Base-by-base conservation (phyloP, 768 basidiomycete species). In the Rhodocollybia butyracea region DNA sequence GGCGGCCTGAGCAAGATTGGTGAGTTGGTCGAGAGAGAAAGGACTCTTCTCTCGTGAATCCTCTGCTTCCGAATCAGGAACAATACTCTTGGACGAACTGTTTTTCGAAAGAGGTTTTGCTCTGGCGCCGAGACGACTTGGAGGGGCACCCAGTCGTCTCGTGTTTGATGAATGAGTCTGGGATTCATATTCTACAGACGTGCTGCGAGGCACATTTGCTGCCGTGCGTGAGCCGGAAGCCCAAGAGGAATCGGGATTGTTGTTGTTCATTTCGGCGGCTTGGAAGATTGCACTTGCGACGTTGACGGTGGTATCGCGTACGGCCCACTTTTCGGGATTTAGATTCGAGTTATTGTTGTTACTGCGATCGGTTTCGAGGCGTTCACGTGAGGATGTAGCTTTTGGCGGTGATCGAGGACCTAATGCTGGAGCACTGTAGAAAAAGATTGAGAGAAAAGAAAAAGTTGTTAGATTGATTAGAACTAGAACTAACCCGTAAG, bases 241-340 rank as follows among this genome's bases (percentile, higher is more conserved):
- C 89, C 88, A 89, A 1, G 85, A 70, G 51, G 73, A 73, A 66
- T 88, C 87, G 27, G 83, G 82, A 61, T 79, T 82, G 39, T 60
- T 62, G 75, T 81, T 80, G 56, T 76, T 73, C 66, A 71, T 11
- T 29, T n/a, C 36, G 34, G 27, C 88, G 19, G 91, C 92, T 67
- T 86, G 84, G 60, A 77, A 74, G 64, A 94, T 89, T 29, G 91
- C 92, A 63, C 82, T 81, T 10, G 91, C 92, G 63, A 92, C 86
- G 70, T 91, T 89, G 48, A 94, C 92, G 19, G 90, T 86, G 42
- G 92, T 94, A 70, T 91, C 89, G 63, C 88, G 88, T 57, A 90
- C 82, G 56, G 68, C 66, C 86, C 86, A 89, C 76, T 76, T 83
- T 63, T 84, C 79, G 39, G 90, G 89, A 50, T 84, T 76, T n/a